These are phyloP conservation scores for Auriscalpium microsporum DNA, from an alignment of 768 basidiomycete genomes.

Conservation along the genomic window DNA sequence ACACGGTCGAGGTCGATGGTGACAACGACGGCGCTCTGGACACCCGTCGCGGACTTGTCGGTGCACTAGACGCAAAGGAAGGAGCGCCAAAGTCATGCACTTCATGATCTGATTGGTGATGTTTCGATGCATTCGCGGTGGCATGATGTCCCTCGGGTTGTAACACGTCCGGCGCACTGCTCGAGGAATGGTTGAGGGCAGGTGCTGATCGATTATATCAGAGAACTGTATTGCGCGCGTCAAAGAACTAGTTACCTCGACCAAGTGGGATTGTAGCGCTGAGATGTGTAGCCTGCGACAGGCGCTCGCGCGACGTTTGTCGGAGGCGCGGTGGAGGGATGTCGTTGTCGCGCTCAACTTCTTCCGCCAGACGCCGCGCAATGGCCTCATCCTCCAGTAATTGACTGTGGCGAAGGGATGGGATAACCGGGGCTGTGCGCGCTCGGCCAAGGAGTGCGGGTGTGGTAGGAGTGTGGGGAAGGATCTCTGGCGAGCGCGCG, in stretches of 20 bases:
- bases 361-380: conserved; percentile 30
- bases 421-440: not conserved
- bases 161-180: no score
- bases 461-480: not conserved
- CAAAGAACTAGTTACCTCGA: no score
- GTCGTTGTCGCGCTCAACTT: conserved; percentile 27
- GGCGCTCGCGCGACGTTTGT: not conserved
- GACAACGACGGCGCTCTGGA: not conserved
- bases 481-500: not conserved
- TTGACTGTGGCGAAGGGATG: conserved; percentile 7
- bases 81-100: no score
- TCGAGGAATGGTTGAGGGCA: no score
- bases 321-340: not conserved
- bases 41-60: conserved; percentile 2
- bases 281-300: not conserved
- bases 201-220: no score
- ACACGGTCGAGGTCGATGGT: not conserved
- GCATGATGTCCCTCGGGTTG: no score
- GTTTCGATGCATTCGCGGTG: no score
- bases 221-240: no score
- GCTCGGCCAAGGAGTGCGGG: not conserved
- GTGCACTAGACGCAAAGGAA: no score
- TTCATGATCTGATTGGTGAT: no score
- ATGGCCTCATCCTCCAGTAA: conserved; percentile 35
- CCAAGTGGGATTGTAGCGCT: no score